Evolutionary conservation across 257 asterid species (phyloP).

Genomic region (Linderniella brevidens): DNA sequence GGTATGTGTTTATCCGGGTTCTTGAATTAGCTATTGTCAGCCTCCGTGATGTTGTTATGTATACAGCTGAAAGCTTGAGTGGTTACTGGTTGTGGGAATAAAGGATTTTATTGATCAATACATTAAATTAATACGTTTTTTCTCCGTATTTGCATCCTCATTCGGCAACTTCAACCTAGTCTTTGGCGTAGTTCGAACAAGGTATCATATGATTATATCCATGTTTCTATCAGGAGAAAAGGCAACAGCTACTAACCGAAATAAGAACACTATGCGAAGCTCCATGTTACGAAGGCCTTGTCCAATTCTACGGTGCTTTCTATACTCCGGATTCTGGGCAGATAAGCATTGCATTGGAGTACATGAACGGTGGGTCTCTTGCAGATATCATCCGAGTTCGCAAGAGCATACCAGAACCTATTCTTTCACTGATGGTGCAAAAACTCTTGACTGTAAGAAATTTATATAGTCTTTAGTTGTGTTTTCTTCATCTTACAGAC

Average conservation of each 20-base stretch:
- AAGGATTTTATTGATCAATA: no score
- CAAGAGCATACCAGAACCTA: slow-evolving; percentile 60
- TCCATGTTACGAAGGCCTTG: slow-evolving; percentile 82
- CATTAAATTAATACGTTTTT: no score
- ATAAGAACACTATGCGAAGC: slow-evolving; percentile 91
- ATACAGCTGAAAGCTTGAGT: no score
- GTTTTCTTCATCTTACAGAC: neutral
- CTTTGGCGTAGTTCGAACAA: no score
- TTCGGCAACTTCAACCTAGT: no score
- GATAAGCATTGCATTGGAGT: slow-evolving; percentile 92
- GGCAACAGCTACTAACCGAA: slow-evolving; percentile 96
- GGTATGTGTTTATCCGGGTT: no score
- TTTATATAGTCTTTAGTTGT: slow-evolving; percentile 3
- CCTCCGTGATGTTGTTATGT: no score
- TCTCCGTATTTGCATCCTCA: neutral
- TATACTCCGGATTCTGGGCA: slow-evolving; percentile 97
- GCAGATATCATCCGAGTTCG: slow-evolving; percentile 61
- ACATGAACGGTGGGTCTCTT: slow-evolving; percentile 95
- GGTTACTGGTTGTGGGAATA: no score
- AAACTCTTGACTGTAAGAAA: slow-evolving; percentile 60
- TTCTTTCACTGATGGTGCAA: slow-evolving; percentile 76
- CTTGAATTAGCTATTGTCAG: no score
- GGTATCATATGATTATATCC: slow-evolving; percentile 8
- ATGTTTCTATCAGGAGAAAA: slow-evolving; percentile 57
- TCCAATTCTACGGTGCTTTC: slow-evolving; percentile 89